Base-by-base conservation (phyloP, 352 stramenopile species). In the Globisporangium yorkense region DNA sequence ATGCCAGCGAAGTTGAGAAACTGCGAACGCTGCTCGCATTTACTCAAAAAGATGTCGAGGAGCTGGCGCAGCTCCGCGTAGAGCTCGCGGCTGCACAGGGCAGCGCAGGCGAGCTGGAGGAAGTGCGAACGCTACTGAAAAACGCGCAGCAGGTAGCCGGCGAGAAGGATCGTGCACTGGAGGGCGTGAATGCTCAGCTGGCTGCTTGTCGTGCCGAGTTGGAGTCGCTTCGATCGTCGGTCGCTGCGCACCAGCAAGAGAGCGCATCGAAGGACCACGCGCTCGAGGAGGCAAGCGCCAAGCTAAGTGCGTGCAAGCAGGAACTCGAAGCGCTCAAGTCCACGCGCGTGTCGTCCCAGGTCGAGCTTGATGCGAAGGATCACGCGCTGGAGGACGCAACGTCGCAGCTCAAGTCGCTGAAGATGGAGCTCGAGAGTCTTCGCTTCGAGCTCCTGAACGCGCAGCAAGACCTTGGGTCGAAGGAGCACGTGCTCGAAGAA, bases 301-400 rank as follows among this genome's bases (percentile, higher is more conserved):
- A 75, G 18, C 47, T 72, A 18, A 59, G 60, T 16, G 54, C 57
- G 33, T 66, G 21, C 31, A n/a, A 16, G 9, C 16, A 24, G 4
- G 47, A 75, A 21, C 33, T 71, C 13, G 46, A 61, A 5, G 54
- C 64, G 12, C 24, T 77, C 10, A 57, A 75, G 27, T 21, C 59
- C 39, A 77, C 61, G 21, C 50, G 18, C 5, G 47, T 27, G n/a
- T 9, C 47, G 27, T 37, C 24, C 7, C 24, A 52, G 5, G 47
- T 16, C 12, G 47, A 56, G 33, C 15, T 47, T 3, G 16, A 31
- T 13, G 51, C 51, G 12, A 56, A 56, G 20, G 51, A 56, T 16
- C n/a, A 31, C 31, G 49, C 49, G 18, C 49, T 54, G 2, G 29
- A 54, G 29, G 49, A 54, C 49, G 49, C 49, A 7, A 54, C 29